A percentile compares a stretch with the other conserved stretches of the same genome.
These are phyloP conservation scores for Carex scoparia DNA, from an alignment of 176 grass and related monocot species.

Conservation along the genomic window DNA sequence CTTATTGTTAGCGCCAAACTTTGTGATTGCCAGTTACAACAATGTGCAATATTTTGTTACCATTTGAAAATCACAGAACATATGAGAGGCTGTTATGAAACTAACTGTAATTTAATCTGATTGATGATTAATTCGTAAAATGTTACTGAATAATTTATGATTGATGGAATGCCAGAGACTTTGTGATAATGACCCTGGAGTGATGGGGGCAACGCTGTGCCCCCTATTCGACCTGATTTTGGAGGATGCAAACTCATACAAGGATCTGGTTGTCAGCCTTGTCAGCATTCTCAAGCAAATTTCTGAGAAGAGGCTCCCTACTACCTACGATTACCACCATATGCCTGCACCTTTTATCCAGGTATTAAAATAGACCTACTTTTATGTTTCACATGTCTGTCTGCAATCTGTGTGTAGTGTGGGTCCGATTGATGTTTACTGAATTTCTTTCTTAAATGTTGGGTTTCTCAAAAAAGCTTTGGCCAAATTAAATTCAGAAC, in stretches of 20 bases:
- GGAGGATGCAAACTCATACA: constrained; percentile 84
- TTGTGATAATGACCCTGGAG: constrained; percentile 93
- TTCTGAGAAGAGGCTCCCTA: constrained; percentile 90
- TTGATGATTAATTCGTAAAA: neutral
- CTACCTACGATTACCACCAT: constrained; percentile 96
- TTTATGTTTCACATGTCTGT: neutral
- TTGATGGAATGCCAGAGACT: constrained; percentile 53
- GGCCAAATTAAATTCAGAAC: neutral
- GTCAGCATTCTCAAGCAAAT: constrained; percentile 99
- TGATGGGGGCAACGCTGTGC: constrained; percentile 91
- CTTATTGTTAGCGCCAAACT: neutral
- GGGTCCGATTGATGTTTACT: neutral
- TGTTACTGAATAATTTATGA: constrained; percentile 5
- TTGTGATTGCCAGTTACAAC: neutral
- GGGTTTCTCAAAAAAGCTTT: neutral
- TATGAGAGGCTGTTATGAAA: neutral
- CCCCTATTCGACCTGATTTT: constrained; percentile 88
- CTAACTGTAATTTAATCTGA: neutral
- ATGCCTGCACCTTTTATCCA: constrained; percentile 99
- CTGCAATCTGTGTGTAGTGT: neutral
- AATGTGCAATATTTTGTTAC: neutral
- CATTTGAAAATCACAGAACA: neutral
- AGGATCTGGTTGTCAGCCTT: constrained; percentile 93
- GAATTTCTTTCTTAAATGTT: neutral
- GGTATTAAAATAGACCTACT: constrained; percentile 31